Conservation (phyloP, 2,329 filamentous ascomycete genomes). For the Pezicula neosporulosa region DNA sequence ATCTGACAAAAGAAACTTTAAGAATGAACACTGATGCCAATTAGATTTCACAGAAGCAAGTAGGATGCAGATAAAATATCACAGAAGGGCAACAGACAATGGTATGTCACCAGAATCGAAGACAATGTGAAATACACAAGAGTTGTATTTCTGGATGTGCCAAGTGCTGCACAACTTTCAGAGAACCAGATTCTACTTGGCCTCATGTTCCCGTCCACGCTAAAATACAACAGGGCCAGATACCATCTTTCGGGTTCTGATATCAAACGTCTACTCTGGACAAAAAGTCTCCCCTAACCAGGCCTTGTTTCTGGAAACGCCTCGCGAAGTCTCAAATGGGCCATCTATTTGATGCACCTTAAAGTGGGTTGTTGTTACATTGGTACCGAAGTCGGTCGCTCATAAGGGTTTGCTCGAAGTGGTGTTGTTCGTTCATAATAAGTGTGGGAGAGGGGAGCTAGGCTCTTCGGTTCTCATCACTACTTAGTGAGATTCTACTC, state of each 20-base stretch:
- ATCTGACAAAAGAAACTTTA: too few relatives aligned
- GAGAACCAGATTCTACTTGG: neutral
- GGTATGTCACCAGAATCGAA: slow-evolving; percentile 11
- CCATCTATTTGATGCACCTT: neutral
- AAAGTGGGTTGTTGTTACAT: neutral
- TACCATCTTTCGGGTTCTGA: neutral
- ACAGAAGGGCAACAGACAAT: neutral
- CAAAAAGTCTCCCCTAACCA: neutral
- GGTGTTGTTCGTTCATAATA: neutral
- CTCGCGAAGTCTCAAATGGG: slow-evolving; percentile 5
- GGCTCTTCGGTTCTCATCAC: too few relatives aligned
- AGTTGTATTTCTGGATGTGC: neutral
- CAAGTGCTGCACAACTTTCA: neutral
- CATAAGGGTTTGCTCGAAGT: neutral
- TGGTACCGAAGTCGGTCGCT: neutral
- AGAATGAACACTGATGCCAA: neutral
- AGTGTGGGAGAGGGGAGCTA: neutral
- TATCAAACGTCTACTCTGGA: neutral
- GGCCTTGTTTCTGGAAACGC: slow-evolving; percentile 23
- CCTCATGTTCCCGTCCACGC: neutral
- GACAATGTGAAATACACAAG: neutral
- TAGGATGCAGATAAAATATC: too few relatives aligned
- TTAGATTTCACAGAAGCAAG: too few relatives aligned
- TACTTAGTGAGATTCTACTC: too few relatives aligned
- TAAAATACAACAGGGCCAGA: neutral